Base-by-base conservation (phyloP, 768 basidiomycete species). In the Asterophora lycoperdoides region DNA sequence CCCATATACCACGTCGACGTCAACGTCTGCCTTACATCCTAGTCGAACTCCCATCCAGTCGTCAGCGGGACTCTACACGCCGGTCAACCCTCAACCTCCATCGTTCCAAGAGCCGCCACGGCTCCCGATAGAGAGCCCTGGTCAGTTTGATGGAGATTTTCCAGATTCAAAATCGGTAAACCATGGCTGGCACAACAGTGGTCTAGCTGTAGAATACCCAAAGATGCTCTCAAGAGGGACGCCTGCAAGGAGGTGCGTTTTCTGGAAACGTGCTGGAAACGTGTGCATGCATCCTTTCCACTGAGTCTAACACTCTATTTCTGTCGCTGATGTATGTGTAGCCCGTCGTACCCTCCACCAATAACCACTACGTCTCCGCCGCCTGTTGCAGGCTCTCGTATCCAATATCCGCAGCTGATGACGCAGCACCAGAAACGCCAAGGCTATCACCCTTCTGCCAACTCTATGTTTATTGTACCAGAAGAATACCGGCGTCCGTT, bases 401-500 rank as follows among this genome's bases (percentile, higher is more conserved):
- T 84, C 46, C 73, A 73, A 29, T 87, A 86, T 57, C 86, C 87
- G 1, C 71, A 78, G 13, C 76, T 90, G 29, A 91, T 91, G 89
- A 81, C 83, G 1, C 78, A 78, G 48, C 89, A 91, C 50, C 89
- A 91, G 64, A 76, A 80, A 48, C 74, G 68, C 43, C 89, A 91
- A 59, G 89, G 89, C 33, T 91, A 91, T 59, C 76, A 75, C 19
- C 88, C 88, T 1, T 89, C 86, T 5, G 64, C 83, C n/a, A 78
- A 78, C 46, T 88, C 86, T 18, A 89, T 88, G 84, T 89, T 88
- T 56, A 56, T 60, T 64, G 60, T 68, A 60, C 55, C 49, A 59
- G 49, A 61, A 54, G 65, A 64, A 53, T 57, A 63, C 62, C 63
- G 11, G 45, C 64, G n/a, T 60, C 60, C 56, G 36, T 52, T 58